Conservation (phyloP, 257 asterid genomes). For the Asclepias syriaca region DNA sequence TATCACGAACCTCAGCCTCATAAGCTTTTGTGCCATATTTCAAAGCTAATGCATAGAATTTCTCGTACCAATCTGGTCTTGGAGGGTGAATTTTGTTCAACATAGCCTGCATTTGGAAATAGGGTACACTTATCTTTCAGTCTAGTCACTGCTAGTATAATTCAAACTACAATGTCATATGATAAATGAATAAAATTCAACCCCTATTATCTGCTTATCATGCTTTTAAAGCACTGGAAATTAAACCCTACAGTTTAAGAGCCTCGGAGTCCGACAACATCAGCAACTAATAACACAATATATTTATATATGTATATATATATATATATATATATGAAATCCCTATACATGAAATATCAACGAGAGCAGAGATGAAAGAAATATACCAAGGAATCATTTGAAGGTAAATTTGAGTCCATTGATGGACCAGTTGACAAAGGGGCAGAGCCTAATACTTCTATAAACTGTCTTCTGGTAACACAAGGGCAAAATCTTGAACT, state of each 20-base stretch:
- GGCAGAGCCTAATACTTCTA: constrained; percentile 42
- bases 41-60: constrained; percentile 62
- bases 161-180: neutral
- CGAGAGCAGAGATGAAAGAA: constrained; percentile 8
- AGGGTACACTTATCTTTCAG: neutral
- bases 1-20: constrained; percentile 65
- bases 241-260: too few species aligned
- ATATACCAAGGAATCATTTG: constrained; percentile 43
- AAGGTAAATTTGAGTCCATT: constrained; percentile 33
- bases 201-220: too few species aligned
- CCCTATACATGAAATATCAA: neutral
- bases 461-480: constrained; percentile 46
- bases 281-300: too few species aligned
- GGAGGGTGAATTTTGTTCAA: constrained; percentile 70
- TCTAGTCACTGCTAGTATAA: constrained; percentile 1
- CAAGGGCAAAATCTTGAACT: constrained; percentile 41
- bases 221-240: too few species aligned
- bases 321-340: neutral
- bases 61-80: constrained; percentile 95
- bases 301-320: neutral
- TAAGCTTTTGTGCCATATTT: constrained; percentile 52
- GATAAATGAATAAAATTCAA: too few species aligned
- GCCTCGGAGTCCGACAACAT: too few species aligned
- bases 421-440: constrained; percentile 43
- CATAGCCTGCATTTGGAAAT: constrained; percentile 39